These are phyloP conservation scores for Wallacemonas sp. DNA, from an alignment of 208 protist genomes.

Conservation along the genomic window DNA sequence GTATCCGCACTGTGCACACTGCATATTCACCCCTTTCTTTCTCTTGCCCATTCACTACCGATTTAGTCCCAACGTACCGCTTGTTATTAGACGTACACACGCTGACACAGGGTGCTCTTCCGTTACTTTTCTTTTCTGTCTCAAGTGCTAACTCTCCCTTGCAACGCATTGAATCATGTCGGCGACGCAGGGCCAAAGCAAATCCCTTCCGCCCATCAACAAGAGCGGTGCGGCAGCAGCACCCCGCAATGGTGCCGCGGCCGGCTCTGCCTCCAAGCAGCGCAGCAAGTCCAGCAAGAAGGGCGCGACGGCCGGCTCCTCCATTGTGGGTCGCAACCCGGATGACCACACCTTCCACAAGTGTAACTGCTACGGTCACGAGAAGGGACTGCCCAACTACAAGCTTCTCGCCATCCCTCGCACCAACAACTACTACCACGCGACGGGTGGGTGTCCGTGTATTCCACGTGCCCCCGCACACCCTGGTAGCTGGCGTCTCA, in stretches of 20 bases:
- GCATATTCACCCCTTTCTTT: not conserved
- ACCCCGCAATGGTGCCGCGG: not conserved
- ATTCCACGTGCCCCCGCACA: conserved; percentile 63
- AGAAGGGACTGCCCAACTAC: conserved; percentile 60
- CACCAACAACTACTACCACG: conserved; percentile 83
- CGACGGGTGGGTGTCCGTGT: conserved; percentile 70
- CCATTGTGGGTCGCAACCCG: not conserved
- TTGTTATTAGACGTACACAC: too few species aligned
- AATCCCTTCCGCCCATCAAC: not conserved
- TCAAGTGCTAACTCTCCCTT: not conserved
- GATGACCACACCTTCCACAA: conserved; percentile 32
- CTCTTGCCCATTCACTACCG: not conserved
- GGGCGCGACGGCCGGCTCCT: conserved; percentile 8
- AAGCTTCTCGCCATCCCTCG: conserved; percentile 63
- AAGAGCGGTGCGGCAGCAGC: not conserved
- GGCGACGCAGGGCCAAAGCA: not conserved
- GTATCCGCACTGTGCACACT: too few species aligned
- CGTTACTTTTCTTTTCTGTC: not conserved
- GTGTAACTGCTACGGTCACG: conserved; percentile 64
- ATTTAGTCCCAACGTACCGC: too few species aligned
- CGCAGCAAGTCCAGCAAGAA: conserved; percentile 7
- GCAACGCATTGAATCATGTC: not conserved
- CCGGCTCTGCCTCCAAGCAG: not conserved
- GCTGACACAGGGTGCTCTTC: not conserved
- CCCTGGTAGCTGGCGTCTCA: conserved; percentile 70